Evolutionary conservation across 208 protist species (phyloP).

Genomic region (Tetramitus jugosus): DNA sequence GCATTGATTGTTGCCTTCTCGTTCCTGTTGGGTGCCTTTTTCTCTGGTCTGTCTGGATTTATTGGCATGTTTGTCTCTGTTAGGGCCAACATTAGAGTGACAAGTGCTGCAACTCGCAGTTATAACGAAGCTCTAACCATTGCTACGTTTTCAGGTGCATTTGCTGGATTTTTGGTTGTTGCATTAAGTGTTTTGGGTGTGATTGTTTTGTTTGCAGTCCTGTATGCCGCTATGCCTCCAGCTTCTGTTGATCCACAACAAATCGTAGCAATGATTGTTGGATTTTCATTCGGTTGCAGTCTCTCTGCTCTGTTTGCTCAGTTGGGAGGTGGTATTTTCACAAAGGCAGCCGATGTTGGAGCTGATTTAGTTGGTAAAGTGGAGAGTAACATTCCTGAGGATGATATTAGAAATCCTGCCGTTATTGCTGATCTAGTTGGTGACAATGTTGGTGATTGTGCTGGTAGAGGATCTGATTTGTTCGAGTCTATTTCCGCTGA

Average conservation of each 20-base stretch:
- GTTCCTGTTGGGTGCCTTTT: slow-evolving; percentile 59
- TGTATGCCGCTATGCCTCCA: slow-evolving; percentile 8
- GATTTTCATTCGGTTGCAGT: slow-evolving; percentile 21
- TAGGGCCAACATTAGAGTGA: slow-evolving; percentile 68
- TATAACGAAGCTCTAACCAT: slow-evolving; percentile 49
- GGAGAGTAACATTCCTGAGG: slow-evolving; percentile 60
- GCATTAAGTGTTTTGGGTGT: slow-evolving; percentile 51
- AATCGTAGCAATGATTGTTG: slow-evolving; percentile 32
- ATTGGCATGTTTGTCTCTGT: slow-evolving; percentile 78
- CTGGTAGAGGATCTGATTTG: slow-evolving; percentile 57
- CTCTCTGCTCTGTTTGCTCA: slow-evolving; percentile 55
- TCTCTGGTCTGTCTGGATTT: slow-evolving; percentile 63
- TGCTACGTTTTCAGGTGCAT: slow-evolving; percentile 47
- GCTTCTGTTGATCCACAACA: slow-evolving; percentile 12
- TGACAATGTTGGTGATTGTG: slow-evolving; percentile 69
- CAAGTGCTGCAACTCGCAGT: slow-evolving; percentile 60
- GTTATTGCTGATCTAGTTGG: slow-evolving; percentile 67
- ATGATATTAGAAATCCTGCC: slow-evolving; percentile 67
- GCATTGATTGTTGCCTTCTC: neutral
- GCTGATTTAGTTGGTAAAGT: slow-evolving; percentile 68
- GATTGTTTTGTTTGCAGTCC: slow-evolving; percentile 38
- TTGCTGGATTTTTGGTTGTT: slow-evolving; percentile 47
- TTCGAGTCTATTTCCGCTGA: slow-evolving; percentile 59
- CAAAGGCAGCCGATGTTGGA: slow-evolving; percentile 65
- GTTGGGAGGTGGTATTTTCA: slow-evolving; percentile 63